A percentile compares a stretch with the other conserved stretches of the same genome.
Conservation (phyloP, 2,329 filamentous ascomycete genomes). For the Aspergillus ustus region DNA sequence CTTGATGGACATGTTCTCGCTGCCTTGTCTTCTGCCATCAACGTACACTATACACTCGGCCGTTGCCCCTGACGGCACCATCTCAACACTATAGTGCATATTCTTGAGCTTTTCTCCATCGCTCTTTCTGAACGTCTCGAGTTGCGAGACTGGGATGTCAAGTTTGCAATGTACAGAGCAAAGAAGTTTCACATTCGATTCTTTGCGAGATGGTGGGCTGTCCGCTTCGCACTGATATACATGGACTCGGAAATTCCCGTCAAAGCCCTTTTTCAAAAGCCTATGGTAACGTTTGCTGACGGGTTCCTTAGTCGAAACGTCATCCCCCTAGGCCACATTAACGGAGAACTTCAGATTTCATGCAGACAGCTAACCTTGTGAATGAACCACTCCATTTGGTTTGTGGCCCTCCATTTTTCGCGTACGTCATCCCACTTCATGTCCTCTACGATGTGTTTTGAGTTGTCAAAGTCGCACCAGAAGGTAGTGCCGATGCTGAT, state of each 20-base stretch:
- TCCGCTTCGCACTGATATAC: conserved; percentile 11
- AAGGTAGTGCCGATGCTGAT: neutral
- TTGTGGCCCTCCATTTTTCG: conserved; percentile 1
- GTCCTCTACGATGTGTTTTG: neutral
- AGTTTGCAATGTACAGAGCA: conserved; percentile 1
- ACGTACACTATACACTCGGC: conserved; percentile 4
- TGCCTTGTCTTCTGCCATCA: conserved; percentile 5
- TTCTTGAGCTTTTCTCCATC: conserved; percentile 3
- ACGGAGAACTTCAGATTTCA: neutral
- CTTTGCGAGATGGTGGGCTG: neutral
- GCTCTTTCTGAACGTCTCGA: neutral
- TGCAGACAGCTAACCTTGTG: neutral
- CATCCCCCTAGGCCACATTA: neutral
- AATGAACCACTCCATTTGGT: conserved; percentile 8
- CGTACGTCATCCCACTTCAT: neutral
- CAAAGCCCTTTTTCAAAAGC: neutral
- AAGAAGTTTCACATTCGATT: neutral
- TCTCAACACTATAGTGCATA: neutral
- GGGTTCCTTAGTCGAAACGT: conserved; percentile 1
- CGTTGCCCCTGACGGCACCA: conserved; percentile 8
- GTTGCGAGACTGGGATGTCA: neutral
- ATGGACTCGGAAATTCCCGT: neutral
- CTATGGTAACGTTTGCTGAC: neutral
- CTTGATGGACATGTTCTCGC: neutral
- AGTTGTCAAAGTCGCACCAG: neutral